Conservation (phyloP, 208 protist genomes). For the Naegleria fowleri region DNA sequence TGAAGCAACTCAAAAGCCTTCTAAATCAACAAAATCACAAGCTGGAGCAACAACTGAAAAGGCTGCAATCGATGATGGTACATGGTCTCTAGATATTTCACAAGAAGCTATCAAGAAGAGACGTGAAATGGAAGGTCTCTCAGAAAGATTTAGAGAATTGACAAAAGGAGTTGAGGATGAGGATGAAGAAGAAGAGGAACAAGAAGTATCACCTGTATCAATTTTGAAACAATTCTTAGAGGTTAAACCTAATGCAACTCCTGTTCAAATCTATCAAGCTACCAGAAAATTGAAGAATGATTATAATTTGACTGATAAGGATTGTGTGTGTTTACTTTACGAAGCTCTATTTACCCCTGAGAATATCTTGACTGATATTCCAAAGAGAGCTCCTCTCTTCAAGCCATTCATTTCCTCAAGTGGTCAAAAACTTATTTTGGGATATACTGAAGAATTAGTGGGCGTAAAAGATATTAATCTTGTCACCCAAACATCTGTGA, state of each 20-base stretch:
- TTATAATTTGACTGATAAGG: neutral
- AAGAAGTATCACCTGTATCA: neutral
- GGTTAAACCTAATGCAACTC: neutral
- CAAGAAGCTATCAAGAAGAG: neutral
- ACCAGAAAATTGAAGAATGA: neutral
- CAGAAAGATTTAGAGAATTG: neutral
- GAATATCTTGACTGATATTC: neutral
- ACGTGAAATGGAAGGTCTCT: slow-evolving; percentile 6
- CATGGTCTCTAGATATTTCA: neutral
- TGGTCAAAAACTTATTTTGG: neutral
- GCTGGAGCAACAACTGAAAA: neutral
- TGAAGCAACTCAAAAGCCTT: neutral
- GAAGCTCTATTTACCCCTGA: neutral
- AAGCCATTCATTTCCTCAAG: neutral
- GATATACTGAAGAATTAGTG: neutral
- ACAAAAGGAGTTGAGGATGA: neutral
- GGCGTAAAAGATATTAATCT: neutral
- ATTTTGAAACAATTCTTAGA: neutral
- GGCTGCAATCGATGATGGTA: neutral
- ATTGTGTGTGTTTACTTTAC: slow-evolving; percentile 5
- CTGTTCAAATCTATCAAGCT: neutral
- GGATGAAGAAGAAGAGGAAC: neutral
- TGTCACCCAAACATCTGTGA: neutral
- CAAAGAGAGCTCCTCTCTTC: neutral
- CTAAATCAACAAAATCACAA: neutral